Conservation (phyloP, 352 stramenopile genomes). For the Globisporangium recalcitrans region DNA sequence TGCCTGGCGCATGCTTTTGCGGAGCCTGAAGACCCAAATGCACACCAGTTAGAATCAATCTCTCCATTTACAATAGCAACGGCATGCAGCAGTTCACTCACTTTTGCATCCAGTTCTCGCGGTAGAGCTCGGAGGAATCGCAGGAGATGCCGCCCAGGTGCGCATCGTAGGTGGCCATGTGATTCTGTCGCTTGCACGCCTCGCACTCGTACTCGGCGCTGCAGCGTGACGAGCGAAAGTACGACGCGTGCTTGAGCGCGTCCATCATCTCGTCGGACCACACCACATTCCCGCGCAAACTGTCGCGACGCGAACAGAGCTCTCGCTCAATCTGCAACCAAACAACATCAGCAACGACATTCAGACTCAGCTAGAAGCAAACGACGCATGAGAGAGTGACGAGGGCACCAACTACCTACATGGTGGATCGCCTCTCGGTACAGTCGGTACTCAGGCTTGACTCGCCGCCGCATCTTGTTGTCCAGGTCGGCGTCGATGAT, state of each 20-base stretch:
- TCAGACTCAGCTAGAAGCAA: neutral
- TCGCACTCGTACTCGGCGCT: slow-evolving; percentile 48
- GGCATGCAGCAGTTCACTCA: slow-evolving; percentile 14
- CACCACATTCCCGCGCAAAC: slow-evolving; percentile 51
- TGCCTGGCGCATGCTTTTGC: slow-evolving; percentile 26
- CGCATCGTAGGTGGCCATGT: slow-evolving; percentile 52
- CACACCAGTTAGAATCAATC: slow-evolving; percentile 5
- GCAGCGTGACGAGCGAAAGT: slow-evolving; percentile 30
- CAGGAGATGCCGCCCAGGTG: slow-evolving; percentile 55
- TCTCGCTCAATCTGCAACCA: slow-evolving; percentile 56
- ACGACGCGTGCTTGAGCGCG: slow-evolving; percentile 35
- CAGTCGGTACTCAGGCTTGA: slow-evolving; percentile 36
- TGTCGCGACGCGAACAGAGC: slow-evolving; percentile 69
- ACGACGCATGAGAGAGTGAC: neutral
- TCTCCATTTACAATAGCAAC: neutral
- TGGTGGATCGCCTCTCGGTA: slow-evolving; percentile 51
- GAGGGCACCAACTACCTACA: slow-evolving; percentile 32
- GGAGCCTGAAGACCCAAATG: slow-evolving; percentile 28
- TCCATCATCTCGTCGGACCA: slow-evolving; percentile 72
- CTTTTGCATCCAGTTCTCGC: slow-evolving; percentile 55
- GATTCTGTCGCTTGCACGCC: slow-evolving; percentile 66
- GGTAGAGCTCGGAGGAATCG: slow-evolving; percentile 64
- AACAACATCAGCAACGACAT: neutral
- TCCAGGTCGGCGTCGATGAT: slow-evolving; percentile 62
- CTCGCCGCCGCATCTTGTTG: slow-evolving; percentile 39